Base-by-base conservation (phyloP, 768 basidiomycete species). In the Rhodotorula babjevae region DNA sequence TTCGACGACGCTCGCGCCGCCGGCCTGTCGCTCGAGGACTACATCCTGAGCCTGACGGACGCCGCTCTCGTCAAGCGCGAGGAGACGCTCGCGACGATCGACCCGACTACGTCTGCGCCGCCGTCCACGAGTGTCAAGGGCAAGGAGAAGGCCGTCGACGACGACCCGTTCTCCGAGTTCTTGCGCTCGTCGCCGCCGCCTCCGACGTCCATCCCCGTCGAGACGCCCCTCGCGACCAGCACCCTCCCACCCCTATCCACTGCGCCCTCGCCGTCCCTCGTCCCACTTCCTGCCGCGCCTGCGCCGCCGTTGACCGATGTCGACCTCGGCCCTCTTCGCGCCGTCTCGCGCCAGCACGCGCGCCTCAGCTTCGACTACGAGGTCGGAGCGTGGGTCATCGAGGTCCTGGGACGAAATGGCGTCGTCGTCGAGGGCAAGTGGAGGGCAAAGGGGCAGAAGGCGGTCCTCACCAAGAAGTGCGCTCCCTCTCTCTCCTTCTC, bases 341-440 rank as follows among this genome's bases (percentile, higher is more conserved):
- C 92, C 73, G 93, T 99, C 65, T 97, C 94, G n/a, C 87, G 96
- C 33, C 85, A 96, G 27, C 96, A 99, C 80, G 96, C 96, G 47
- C 89, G 88, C 84, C 93, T 98, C 77, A 92, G 91, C 80, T 96
- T 91, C 79, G 92, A 94, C 84, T 89, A 88, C 89, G 71, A 75
- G 18, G 60, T 59, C 9, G 70, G 75, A 73, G 87, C 89, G 64
- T 96, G 94, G 80, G 88, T 91, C 25, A 86, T 99, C 49, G 87
- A 88, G 71, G 94, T 99, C 50, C 85, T 92, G 50, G 96, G 96
- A n/a, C 85, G 96, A 69, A 98, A 99, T 78, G 96, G 96, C 21
- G 93, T 93, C 27, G 97, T 94, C 90, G 93, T 99, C 10, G 93
- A 98, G 75, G 94, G 93, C 44, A 87, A 91, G n/a, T 99, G 94